Base-by-base conservation (phyloP, 2,329 filamentous ascomycete species). In the Diaporthe citrichinensis region DNA sequence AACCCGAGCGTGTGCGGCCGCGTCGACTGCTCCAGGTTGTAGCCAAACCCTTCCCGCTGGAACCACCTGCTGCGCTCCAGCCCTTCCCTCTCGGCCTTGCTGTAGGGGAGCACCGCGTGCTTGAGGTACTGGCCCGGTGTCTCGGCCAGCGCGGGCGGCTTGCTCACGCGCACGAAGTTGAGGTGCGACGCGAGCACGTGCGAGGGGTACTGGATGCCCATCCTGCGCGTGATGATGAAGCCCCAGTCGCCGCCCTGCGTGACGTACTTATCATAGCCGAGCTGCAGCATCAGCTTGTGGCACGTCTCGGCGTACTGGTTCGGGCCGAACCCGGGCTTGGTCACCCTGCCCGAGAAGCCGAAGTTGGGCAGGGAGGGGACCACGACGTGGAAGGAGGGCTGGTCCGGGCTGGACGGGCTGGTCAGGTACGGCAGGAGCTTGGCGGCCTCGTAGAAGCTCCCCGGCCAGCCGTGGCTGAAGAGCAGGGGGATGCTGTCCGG, bases 1-100 rank as follows among this genome's bases (percentile, higher is more conserved):
- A 94, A 94, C 0, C 92, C 92, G 0, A 96, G 81, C 0, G 94
- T 96, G 71, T 94, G 91, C 0, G 94, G 94, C 74, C 93, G 92
- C 0, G 94, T 95, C 17, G 85, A 84, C 79, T 95, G 93, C 76
- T 89, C 83, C 1, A 86, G 76, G 77, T 89, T 87, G 81, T 95
- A 95, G 3, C 89, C 91, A 12, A 81, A 82, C 0, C 92, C 91
- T 76, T 93, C 86, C 6, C 83, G 79, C 0, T 78, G 10, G 82
- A 94, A 94, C 91, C 90, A 93, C 0, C 83, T 75, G 0, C 84
- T 85, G 8, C 93, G 88, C 36, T 84, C 85, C 9, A 90, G 81
- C 0, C 91, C 91, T 0, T 83, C 83, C 44, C 85, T 84, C 75
- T 93, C 91, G 7, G 84, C 82, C 14, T 83, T 79, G 0, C 84